phyloP scores from a whole-genome alignment of 1,139 yeast genomes.

The Kodamaea sp. region DNA sequence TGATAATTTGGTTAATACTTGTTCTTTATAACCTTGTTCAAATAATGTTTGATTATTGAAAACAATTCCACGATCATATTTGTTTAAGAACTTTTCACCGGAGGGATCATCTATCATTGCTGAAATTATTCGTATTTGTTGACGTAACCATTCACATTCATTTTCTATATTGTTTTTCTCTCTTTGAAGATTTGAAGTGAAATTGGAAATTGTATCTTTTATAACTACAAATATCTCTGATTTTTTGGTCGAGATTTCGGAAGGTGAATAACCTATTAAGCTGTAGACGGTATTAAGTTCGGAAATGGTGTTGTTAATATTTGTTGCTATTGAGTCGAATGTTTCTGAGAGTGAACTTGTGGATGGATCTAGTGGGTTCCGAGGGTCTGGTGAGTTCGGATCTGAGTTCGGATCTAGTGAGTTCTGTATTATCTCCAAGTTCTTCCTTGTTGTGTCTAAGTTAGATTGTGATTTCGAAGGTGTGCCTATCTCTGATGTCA shows the following conservation, averaged over 20 bases:
- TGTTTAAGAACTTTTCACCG: conserved; percentile 27
- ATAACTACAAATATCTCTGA: conserved; percentile 38
- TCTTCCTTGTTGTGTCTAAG: no score
- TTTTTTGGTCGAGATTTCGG: conserved; percentile 34
- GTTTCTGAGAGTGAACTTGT: not conserved
- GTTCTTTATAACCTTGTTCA: conserved; percentile 33
- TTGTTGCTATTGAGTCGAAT: conserved; percentile 11
- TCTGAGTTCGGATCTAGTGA: no score
- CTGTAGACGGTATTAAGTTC: conserved; percentile 33
- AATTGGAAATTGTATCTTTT: conserved; percentile 37
- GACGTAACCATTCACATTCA: conserved; percentile 49
- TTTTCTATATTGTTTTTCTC: conserved; percentile 39
- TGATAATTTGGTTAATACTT: conserved; percentile 21
- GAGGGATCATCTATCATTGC: conserved; percentile 39
- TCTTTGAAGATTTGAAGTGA: conserved; percentile 30
- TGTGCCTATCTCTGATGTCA: no score
- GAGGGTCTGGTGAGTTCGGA: no score
- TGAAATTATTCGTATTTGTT: conserved; percentile 39
- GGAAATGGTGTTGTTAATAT: conserved; percentile 31
- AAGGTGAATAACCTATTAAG: conserved; percentile 37
- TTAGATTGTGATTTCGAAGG: no score
- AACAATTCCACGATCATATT: conserved; percentile 32
- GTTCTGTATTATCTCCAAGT: no score
- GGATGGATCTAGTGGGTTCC: no score
- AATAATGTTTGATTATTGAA: conserved; percentile 21